phyloP scores from a whole-genome alignment of 257 asterid genomes.

The Salvia miltiorrhiza region DNA sequence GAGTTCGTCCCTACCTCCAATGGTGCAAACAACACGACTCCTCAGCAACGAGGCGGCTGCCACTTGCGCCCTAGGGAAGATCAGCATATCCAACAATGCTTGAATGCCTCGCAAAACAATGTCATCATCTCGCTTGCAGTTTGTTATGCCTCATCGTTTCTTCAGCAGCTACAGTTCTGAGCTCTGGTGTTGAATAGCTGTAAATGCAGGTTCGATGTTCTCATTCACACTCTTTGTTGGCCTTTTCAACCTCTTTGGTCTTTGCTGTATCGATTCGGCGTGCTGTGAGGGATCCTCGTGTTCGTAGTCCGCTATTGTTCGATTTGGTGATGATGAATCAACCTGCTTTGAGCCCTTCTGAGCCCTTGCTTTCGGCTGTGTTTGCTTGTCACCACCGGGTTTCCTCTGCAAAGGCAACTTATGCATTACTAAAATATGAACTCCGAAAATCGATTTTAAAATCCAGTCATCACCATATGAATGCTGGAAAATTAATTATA shows the following conservation, averaged over 20 bases:
- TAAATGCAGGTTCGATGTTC: constrained; percentile 84
- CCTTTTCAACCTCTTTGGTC: constrained; percentile 89
- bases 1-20: not conserved
- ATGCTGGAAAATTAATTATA: not conserved
- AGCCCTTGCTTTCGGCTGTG: constrained; percentile 45
- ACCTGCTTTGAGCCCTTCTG: constrained; percentile 48
- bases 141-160: not conserved
- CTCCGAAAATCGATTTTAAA: not conserved
- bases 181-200: constrained; percentile 49
- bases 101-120: not conserved
- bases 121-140: not conserved
- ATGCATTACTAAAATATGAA: constrained; percentile 3
- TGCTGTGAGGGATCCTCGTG: constrained; percentile 42
- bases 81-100: no score
- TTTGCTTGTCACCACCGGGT: constrained; percentile 49
- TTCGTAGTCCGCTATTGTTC: constrained; percentile 39
- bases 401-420: constrained; percentile 57
- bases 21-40: not conserved
- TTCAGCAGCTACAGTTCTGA: constrained; percentile 26
- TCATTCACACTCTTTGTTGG: constrained; percentile 92
- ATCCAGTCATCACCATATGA: constrained; percentile 1
- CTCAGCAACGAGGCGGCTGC: not conserved
- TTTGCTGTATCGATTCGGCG: constrained; percentile 46
- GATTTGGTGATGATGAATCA: constrained; percentile 44
- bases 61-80: not conserved